Conservation (phyloP, 1,284 basidiomycete species). For the Pseudomicrostroma phylloplanum region DNA sequence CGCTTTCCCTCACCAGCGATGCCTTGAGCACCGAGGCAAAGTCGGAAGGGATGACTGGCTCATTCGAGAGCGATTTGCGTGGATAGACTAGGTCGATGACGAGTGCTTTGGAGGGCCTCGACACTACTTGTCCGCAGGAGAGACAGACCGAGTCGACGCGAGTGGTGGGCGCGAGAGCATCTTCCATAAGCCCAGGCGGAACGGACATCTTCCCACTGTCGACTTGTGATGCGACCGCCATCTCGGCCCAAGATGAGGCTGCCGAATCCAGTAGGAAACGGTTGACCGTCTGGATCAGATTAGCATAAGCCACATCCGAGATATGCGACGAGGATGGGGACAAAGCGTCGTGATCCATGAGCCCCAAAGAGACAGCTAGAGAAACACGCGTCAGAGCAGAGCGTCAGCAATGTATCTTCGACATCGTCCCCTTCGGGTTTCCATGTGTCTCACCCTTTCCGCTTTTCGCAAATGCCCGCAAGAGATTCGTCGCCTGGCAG, state of each 20-base stretch:
- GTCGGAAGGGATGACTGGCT: constrained; percentile 56
- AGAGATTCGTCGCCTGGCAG: constrained; percentile 94
- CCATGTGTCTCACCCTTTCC: constrained; percentile 60
- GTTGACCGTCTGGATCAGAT: constrained; percentile 89
- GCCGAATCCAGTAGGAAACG: constrained; percentile 73
- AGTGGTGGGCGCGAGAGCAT: constrained; percentile 21
- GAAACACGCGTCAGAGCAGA: background rate
- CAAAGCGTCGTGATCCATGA: constrained; percentile 74
- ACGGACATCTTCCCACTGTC: background rate
- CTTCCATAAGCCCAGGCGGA: background rate
- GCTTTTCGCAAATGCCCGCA: constrained; percentile 73
- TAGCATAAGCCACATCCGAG: constrained; percentile 64
- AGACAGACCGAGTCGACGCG: constrained; percentile 61
- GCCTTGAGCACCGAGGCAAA: constrained; percentile 68
- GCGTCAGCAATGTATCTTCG: background rate
- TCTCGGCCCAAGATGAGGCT: constrained; percentile 3
- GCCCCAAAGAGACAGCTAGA: constrained; percentile 70
- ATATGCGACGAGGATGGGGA: constrained; percentile 45
- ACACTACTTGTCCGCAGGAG: constrained; percentile 69
- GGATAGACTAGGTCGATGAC: constrained; percentile 80
- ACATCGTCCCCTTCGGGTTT: no score
- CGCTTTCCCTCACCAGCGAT: constrained; percentile 73
- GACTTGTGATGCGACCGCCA: background rate
- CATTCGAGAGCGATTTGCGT: constrained; percentile 61
- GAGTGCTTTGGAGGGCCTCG: constrained; percentile 28